These are phyloP conservation scores for Postia placenta DNA, from an alignment of 768 basidiomycete genomes.

Conservation along the genomic window DNA sequence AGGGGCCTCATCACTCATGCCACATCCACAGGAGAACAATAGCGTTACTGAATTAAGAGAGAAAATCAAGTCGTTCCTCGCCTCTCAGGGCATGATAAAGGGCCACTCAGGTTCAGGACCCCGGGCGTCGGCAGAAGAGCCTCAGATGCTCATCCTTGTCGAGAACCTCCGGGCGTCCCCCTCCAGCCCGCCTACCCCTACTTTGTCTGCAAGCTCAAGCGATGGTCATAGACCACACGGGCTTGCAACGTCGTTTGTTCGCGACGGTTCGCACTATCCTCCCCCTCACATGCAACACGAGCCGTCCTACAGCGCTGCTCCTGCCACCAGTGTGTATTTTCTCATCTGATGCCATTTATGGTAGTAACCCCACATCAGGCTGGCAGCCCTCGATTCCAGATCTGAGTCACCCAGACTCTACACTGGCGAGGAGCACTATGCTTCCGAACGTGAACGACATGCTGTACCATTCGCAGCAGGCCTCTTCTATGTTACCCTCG, in stretches of 20 bases:
- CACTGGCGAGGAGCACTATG: slow-evolving; percentile 16
- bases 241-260: slow-evolving; percentile 26
- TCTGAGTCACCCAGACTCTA: slow-evolving; percentile 19
- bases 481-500: slow-evolving; percentile 30
- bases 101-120: slow-evolving; percentile 73
- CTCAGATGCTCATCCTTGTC: slow-evolving; percentile 47
- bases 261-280: slow-evolving; percentile 23
- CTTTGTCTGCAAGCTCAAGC: slow-evolving; percentile 38
- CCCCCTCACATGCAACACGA: slow-evolving; percentile 19
- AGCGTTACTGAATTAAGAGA: slow-evolving; percentile 66
- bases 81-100: slow-evolving; percentile 85
- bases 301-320: slow-evolving; percentile 9
- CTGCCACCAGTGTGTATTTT: slow-evolving; percentile 22
- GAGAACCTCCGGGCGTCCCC: slow-evolving; percentile 35
- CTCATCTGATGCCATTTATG: slow-evolving; percentile 10
- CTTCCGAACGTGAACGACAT: slow-evolving; percentile 25
- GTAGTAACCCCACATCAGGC: slow-evolving; percentile 24
- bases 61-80: slow-evolving; percentile 74
- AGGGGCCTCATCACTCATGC: slow-evolving; percentile 8
- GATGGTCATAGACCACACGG: slow-evolving; percentile 31
- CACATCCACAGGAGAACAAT: slow-evolving; percentile 49
- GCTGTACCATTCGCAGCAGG: slow-evolving; percentile 16
- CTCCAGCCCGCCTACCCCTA: slow-evolving; percentile 40
- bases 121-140: slow-evolving; percentile 50
- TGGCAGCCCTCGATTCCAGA: slow-evolving; percentile 24